A percentile compares a stretch with the other conserved stretches of the same genome.
phyloP scores from a whole-genome alignment of 2,329 filamentous ascomycete genomes.

The Helotiales sp. region DNA sequence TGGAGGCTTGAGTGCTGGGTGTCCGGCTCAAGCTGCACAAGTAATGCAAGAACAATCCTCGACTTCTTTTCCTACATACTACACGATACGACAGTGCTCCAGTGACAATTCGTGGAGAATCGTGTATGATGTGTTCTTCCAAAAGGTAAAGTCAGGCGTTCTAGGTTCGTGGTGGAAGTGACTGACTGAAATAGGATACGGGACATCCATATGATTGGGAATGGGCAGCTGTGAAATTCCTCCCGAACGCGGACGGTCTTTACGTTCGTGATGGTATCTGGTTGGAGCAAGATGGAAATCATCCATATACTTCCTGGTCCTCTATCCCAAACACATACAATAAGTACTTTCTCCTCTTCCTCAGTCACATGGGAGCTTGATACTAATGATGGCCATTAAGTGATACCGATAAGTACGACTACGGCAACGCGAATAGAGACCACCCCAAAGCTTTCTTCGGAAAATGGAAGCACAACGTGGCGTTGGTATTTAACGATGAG shows the following conservation, averaged over 20 bases:
- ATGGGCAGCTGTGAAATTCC: constrained; percentile 22
- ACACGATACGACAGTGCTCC: constrained; percentile 15
- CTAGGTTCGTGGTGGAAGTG: no score
- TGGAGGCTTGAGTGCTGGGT: constrained; percentile 7
- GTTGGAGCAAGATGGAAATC: constrained; percentile 23
- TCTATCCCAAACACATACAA: constrained; percentile 17
- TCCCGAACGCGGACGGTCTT: constrained; percentile 13
- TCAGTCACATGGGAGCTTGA: not conserved
- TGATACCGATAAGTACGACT: constrained; percentile 13
- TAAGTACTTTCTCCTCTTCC: not conserved
- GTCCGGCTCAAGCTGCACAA: constrained; percentile 15
- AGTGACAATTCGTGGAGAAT: constrained; percentile 20
- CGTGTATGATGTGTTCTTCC: constrained; percentile 25
- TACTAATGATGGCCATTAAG: no score
- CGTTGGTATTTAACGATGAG: constrained; percentile 15
- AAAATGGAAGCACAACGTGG: constrained; percentile 23
- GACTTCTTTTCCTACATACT: constrained; percentile 24
- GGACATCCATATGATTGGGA: constrained; percentile 27
- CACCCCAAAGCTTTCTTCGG: constrained; percentile 22
- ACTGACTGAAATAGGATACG: constrained; percentile 19
- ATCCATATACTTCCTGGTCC: constrained; percentile 16
- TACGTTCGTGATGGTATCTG: constrained; percentile 22
- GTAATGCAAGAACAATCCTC: constrained; percentile 16
- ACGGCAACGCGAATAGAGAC: constrained; percentile 18
- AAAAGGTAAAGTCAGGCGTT: constrained; percentile 20